Evolutionary conservation across 228 moss, liverwort and hornwort genomes (phyloP), one percentile per base, ranked within the genome.

Genomic region (Sphagnum magellanicum): DNA sequence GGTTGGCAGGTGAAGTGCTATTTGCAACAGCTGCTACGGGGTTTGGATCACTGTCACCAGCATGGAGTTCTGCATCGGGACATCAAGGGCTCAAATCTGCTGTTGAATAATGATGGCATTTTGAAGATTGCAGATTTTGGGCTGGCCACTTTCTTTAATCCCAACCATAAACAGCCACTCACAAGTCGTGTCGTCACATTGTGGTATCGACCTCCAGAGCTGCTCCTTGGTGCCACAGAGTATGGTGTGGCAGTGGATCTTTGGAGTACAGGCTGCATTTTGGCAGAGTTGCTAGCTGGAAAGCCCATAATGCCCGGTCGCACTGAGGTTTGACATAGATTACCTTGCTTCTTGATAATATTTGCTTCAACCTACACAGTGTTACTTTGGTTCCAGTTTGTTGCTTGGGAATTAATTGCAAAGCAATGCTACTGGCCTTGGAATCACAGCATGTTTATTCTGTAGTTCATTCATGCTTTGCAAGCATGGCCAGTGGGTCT

Each of bases 41-140:
- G 88, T 59, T 73, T 88, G 74, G 88, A 88, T n/a, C 88, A 88
- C 73, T 88, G 88, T 66, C 88, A 88, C 69, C 82, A 80, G 49
- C 88, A 85, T 76, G 88, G 88, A 64, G 88, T 88, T 6, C 74
- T 88, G 16, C 88, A 88, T 73, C 82, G 88, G 65, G 88, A 88
- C 46, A 88, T 88, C 4, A 88, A 88, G 67, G 88, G 88, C 14
- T 88, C 88, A 9, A 88, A 88, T 53, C 73, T 88, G 63, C 76
- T 88, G 63, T 64, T 88, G 76, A 85, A 88, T 66, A 88, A 88
- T 14, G 85, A 79, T 52, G 88, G 88, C 53, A 73, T 84, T n/a
- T 60, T 88, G 9, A 88, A 88, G 76, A 88, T 88, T 74, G 88
- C 88, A 48, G 88, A 88, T 63, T 88, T 88, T 77, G 85, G 88